Base-by-base conservation (phyloP, 345 rosid genomes). In the Turritis glabra region DNA sequence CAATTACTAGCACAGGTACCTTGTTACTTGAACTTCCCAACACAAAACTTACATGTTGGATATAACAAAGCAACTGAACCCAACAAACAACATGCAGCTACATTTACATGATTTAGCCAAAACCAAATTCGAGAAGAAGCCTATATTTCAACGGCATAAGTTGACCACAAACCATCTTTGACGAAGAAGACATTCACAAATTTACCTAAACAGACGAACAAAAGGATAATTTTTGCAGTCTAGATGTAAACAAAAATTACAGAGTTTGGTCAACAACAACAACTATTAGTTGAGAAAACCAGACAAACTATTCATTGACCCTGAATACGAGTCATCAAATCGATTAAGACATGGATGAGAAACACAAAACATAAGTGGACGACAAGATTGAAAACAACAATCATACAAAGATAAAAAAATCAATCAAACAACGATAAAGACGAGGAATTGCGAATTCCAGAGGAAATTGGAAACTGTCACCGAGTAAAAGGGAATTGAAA, bases 231-330 rank as follows among this genome's bases (percentile, higher is more conserved):
- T 51, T 32, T 57, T 64, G 21, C 8, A 71, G 48, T 15, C 60
- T 54, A 53, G 0, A 62, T 43, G 40, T 51, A n/a, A 75, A 48
- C 12, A 55, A 37, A 64, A 38, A 10, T 8, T 23, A 37, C 35
- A 38, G 48, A 9, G 8, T 77, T 51, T 65, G 64, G 73, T 77
- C 76, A 60, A 69, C 75, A 69, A 54, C 71, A 22, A 25, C 77
- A 43, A 57, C 21, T 50, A 1, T 60, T 59, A 32, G 40, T 60
- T 71, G 40, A 69, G 17, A 10, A 23, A 37, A 22, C 6, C 25
- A 38, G n/a, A n/a, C n/a, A n/a, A n/a, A 50, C 50, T 25, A 61
- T 61, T 40, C 70, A 44, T 54, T 44, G 18, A 38, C 69, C 44
- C 37, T 41, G 44, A 53, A 27, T 25, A 27, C 47, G 17, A 59